These are phyloP conservation scores for Aphanomyces euteiches DNA, from an alignment of 352 stramenopile genomes.

Conservation along the genomic window DNA sequence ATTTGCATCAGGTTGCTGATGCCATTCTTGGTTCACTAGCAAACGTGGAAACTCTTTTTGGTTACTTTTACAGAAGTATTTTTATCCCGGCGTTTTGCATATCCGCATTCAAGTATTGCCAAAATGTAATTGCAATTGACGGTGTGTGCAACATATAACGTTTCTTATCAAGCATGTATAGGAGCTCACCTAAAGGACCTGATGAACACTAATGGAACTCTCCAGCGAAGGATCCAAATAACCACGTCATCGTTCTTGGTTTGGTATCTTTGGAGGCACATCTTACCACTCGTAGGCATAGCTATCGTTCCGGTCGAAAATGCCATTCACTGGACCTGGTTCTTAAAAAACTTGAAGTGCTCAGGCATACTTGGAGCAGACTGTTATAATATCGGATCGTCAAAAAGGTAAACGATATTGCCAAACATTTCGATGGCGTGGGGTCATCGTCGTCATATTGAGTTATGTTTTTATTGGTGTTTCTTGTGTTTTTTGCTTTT, in stretches of 20 bases:
- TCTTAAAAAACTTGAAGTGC: background rate
- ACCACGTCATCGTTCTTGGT: conserved; percentile 1
- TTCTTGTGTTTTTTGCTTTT: background rate
- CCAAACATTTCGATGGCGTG: background rate
- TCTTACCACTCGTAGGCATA: background rate
- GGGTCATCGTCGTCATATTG: no score
- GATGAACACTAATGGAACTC: background rate
- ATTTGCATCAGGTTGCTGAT: background rate
- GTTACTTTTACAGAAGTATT: background rate
- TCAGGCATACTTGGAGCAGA: background rate
- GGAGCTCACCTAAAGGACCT: conserved; percentile 6
- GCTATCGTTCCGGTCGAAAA: conserved; percentile 1
- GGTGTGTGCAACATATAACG: background rate
- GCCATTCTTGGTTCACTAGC: background rate
- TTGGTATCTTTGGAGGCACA: background rate
- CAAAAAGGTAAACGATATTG: conserved; percentile 3
- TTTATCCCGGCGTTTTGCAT: background rate
- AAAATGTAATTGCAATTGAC: conserved; percentile 3
- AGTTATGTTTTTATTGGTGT: background rate
- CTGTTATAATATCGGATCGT: background rate
- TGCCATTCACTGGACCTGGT: background rate
- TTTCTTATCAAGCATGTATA: background rate
- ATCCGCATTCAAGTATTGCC: background rate
- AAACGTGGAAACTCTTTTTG: background rate
- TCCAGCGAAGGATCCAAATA: background rate